Evolutionary conservation across 306 rosid genomes (phyloP), one percentile per base, ranked within the genome.

Genomic region (Spatholobus suberectus): DNA sequence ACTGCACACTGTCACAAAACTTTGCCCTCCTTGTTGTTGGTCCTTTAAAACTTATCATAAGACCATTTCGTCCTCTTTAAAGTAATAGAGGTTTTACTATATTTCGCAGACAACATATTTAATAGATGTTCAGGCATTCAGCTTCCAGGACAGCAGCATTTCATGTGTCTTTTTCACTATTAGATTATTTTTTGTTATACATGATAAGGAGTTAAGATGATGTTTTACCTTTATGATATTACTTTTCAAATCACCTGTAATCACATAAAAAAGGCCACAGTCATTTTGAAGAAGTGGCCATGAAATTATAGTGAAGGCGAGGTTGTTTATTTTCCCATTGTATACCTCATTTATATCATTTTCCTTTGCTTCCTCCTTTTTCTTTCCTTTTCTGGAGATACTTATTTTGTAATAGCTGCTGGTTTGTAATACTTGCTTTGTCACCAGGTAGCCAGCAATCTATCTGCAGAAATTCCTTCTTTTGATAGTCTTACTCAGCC

Each of bases 361-460:
- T 55, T 68, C 32, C 47, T 61, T 34, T 44, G 18, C 65, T 32
- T 24, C 49, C 15, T 51, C 51, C 67, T 78, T 11, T 29, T 2
- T 23, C 13, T 10, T 57, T 44, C 2, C 18, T 21, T 63, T 44
- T 44, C 47, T 59, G 21, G 38, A n/a, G 79, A 52, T 57, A 57
- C 68, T 73, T 74, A 40, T 4, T 75, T 70, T 82, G 32, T 78
- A 38, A 77, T 78, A 51, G 37, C 51, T 23, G 11, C 67, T 71
- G 26, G 29, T 57, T 10, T 68, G 10, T 41, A 5, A n/a, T 68
- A 69, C 35, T 11, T 43, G 29, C 75, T 70, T 41, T 84, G 70
- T 78, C 84, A 90, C 55, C 88, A 92, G 99, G 94, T 68, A 81
- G 77, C 85, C 75, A 73, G 40, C 77, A 80, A 78, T 78, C 78